Percentiles rank a stretch among this genome's conserved stretches.
Conservation (phyloP, 2,329 filamentous ascomycete genomes). For the Salinomyces thailandicus region DNA sequence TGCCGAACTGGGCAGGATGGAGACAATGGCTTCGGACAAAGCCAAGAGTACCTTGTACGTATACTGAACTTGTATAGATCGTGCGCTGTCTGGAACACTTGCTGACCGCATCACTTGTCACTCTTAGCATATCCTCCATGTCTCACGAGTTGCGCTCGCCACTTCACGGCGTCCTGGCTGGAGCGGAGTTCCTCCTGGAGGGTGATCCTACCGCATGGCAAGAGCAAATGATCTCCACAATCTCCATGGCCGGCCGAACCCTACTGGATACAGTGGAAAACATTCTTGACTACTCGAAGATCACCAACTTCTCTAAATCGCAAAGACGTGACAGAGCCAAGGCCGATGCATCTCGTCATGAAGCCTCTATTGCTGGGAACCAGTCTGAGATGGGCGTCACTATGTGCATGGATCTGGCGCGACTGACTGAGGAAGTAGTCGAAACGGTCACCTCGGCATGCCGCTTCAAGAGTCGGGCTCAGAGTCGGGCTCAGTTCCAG, state of each 20-base stretch:
- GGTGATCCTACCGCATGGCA: conserved; percentile 12
- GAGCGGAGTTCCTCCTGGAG: conserved; percentile 40
- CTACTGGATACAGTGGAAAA: conserved; percentile 39
- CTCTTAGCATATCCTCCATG: conserved; percentile 40
- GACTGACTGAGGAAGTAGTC: conserved; percentile 15
- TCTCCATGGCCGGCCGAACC: conserved; percentile 23
- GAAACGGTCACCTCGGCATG: neutral
- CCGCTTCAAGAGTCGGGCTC: neutral
- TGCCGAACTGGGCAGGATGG: conserved; percentile 28
- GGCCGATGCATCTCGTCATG: conserved; percentile 2
- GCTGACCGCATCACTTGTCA: too few species aligned
- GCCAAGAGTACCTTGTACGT: conserved; percentile 37
- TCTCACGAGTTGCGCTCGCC: conserved; percentile 42
- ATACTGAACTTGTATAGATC: too few species aligned
- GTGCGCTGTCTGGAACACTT: neutral
- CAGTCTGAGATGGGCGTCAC: neutral
- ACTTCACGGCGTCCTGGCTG: conserved; percentile 34
- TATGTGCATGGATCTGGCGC: conserved; percentile 14
- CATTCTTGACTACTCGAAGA: conserved; percentile 35
- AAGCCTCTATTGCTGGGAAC: conserved; percentile 1
- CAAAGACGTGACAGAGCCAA: conserved; percentile 6
- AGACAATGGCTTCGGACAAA: conserved; percentile 31
- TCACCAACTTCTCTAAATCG: conserved; percentile 24
- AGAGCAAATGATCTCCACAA: neutral
- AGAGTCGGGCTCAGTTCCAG: too few species aligned